Conservation (phyloP, 192 early-diverging fungal genomes). For the Coemansia sp. region DNA sequence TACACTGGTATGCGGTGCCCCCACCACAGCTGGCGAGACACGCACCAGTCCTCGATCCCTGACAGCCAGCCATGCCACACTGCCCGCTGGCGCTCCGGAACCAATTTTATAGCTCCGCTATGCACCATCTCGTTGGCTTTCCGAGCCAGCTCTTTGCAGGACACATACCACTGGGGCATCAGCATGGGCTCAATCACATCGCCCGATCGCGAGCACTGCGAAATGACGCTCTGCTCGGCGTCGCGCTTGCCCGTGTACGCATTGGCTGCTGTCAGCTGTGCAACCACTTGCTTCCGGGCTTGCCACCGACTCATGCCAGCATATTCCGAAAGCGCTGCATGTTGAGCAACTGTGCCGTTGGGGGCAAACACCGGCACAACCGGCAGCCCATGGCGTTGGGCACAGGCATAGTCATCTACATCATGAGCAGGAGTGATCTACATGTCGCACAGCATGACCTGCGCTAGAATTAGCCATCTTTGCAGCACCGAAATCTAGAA, state of each 20-base stretch:
- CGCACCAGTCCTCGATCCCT: constrained; percentile 94
- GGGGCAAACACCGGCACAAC: constrained; percentile 84
- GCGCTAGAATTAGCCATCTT: constrained; percentile 6
- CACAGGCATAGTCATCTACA: constrained; percentile 84
- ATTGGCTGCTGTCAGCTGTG: constrained; percentile 60
- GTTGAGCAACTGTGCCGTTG: constrained; percentile 63
- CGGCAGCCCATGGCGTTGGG: constrained; percentile 75
- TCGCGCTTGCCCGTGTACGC: constrained; percentile 75
- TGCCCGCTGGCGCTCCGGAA: constrained; percentile 70
- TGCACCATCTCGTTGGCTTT: constrained; percentile 66
- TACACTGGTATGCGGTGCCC: constrained; percentile 94
- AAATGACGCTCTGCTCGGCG: constrained; percentile 75
- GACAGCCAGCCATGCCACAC: constrained; percentile 89
- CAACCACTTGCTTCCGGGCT: constrained; percentile 67
- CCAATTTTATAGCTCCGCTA: constrained; percentile 61
- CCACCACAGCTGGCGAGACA: constrained; percentile 98
- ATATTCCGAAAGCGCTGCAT: constrained; percentile 7
- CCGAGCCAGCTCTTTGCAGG: constrained; percentile 71
- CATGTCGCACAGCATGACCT: not conserved
- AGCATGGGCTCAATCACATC: constrained; percentile 95
- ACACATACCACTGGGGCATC: constrained; percentile 97
- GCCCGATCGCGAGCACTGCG: constrained; percentile 72
- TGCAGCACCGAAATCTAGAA: not conserved
- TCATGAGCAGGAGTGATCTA: constrained; percentile 97
- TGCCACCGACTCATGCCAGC: constrained; percentile 76